Conservation (phyloP, 148 eudicot species). For the Vaccinium corymbosum region DNA sequence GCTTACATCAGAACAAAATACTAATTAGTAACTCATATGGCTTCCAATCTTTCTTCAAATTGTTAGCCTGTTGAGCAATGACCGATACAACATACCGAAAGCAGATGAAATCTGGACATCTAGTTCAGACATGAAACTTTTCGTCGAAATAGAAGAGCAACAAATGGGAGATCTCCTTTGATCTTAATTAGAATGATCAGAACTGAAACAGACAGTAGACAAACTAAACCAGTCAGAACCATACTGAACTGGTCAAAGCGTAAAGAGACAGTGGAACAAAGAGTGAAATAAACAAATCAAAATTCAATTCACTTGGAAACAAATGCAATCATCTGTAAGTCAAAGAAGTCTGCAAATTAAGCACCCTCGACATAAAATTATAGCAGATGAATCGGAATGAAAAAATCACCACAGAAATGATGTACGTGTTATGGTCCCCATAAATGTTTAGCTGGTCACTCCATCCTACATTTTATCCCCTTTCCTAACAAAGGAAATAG, state of each 20-base stretch:
- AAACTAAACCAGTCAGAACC: neutral
- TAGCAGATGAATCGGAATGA: neutral
- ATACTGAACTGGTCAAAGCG: neutral
- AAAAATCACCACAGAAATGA: neutral
- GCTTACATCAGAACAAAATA: neutral
- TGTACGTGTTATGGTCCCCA: neutral
- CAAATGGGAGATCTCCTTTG: neutral
- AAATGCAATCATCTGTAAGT: neutral
- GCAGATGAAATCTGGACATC: neutral
- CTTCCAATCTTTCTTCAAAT: neutral
- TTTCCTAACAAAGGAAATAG: neutral
- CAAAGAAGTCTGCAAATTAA: neutral
- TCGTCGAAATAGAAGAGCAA: neutral
- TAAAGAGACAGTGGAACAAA: neutral
- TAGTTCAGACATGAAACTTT: neutral
- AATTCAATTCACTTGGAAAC: neutral
- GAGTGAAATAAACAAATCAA: neutral
- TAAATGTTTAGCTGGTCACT: neutral
- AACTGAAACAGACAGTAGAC: neutral
- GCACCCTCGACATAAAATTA: neutral
- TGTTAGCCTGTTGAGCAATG: neutral
- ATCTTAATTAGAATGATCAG: neutral
- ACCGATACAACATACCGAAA: slow-evolving; percentile 4
- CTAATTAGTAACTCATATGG: neutral
- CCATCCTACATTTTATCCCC: neutral